phyloP scores from a whole-genome alignment of 2,329 filamentous ascomycete species.

The Penicillium sp. region DNA sequence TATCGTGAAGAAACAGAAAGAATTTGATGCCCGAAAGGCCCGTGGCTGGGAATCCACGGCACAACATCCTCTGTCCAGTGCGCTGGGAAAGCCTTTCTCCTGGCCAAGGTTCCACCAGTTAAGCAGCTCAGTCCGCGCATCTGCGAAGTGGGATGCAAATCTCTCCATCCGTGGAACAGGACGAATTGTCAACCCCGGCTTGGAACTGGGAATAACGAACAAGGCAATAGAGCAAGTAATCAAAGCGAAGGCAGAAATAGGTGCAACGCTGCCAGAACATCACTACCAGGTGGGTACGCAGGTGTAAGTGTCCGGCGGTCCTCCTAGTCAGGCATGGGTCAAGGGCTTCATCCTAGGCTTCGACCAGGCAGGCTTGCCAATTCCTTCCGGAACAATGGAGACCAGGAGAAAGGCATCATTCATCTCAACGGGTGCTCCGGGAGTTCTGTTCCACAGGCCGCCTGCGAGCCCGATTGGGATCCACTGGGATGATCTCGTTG shows the following conservation, averaged over 20 bases:
- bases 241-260: not conserved
- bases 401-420: not conserved
- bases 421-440: slow-evolving; percentile 29
- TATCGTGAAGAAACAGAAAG: slow-evolving; percentile 1
- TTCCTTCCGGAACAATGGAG: not conserved
- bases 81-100: not conserved
- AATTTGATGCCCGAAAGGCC: not conserved
- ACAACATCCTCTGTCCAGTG: not conserved
- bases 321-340: not conserved
- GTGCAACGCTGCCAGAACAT: not conserved
- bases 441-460: slow-evolving; percentile 29
- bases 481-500: slow-evolving; percentile 46
- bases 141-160: not conserved
- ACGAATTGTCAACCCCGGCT: not conserved
- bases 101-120: not conserved
- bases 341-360: not conserved
- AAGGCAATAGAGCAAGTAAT: not conserved
- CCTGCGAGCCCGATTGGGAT: slow-evolving; percentile 33
- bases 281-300: not conserved
- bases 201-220: not conserved
- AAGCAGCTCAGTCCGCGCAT: not conserved
- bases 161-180: too few relatives aligned
- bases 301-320: not conserved
- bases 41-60: not conserved
- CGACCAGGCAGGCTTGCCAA: not conserved